These are phyloP conservation scores for Kluyveromyces dobzhanskii DNA, from an alignment of 805 yeast species.

Conservation along the genomic window DNA sequence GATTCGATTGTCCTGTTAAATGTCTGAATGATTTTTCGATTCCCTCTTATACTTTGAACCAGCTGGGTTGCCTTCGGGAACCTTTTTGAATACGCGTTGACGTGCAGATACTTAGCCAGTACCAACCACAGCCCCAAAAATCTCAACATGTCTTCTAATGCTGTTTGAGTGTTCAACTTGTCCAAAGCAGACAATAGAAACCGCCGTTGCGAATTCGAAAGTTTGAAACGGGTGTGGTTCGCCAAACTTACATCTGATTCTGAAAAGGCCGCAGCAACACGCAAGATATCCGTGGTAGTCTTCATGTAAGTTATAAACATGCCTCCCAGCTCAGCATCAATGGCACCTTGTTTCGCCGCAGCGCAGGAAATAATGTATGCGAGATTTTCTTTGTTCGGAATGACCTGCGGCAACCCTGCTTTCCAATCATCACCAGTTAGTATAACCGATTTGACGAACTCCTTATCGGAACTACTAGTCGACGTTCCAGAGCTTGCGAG, in stretches of 20 bases:
- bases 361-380: constrained; percentile 1
- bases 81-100: constrained; percentile 4
- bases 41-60: constrained; percentile 3
- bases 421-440: background rate
- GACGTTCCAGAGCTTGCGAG: constrained; percentile 1
- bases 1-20: constrained; percentile 4
- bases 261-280: constrained; percentile 6
- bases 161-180: background rate
- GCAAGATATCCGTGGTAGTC: constrained; percentile 4
- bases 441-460: constrained; percentile 3
- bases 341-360: background rate
- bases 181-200: constrained; percentile 1
- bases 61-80: constrained; percentile 2
- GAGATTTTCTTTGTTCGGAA: constrained; percentile 5
- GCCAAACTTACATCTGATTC: constrained; percentile 3
- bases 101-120: constrained; percentile 5
- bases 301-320: background rate
- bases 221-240: constrained; percentile 3
- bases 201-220: constrained; percentile 5
- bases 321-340: background rate
- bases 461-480: constrained; percentile 3
- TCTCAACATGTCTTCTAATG: constrained; percentile 4
- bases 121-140: constrained; percentile 5
- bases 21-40: constrained; percentile 2
- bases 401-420: background rate